phyloP scores from a whole-genome alignment of 129 eudicot species.

The Dittrichia graveolens region DNA sequence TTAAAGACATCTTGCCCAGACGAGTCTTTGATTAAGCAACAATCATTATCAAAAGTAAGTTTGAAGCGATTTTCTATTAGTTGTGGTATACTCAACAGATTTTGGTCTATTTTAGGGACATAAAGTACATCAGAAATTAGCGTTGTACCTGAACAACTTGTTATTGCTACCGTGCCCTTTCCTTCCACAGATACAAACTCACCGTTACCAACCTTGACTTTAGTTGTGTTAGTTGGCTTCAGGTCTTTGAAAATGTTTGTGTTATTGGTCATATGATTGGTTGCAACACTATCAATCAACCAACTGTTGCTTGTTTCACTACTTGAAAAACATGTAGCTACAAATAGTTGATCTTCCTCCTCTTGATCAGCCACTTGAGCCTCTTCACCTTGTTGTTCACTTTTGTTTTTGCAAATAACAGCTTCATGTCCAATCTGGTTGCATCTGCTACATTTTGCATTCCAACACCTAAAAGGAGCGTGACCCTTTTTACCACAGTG shows the following conservation, averaged over 20 bases:
- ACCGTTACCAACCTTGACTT: background rate
- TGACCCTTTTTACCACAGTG: no score
- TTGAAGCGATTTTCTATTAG: background rate
- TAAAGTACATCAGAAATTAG: background rate
- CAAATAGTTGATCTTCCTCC: background rate
- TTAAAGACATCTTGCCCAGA: background rate
- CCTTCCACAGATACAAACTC: background rate
- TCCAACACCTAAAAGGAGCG: no score
- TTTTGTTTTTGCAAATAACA: background rate
- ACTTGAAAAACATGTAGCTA: background rate
- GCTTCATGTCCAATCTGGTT: slow-evolving; percentile 4
- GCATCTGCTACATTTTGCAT: no score
- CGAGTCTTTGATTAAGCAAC: background rate
- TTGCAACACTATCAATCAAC: background rate
- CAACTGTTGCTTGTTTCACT: background rate
- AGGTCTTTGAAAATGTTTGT: background rate
- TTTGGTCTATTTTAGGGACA: background rate
- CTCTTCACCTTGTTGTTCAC: background rate
- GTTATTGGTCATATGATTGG: background rate
- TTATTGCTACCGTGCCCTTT: background rate
- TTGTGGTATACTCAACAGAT: background rate
- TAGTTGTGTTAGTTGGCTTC: background rate
- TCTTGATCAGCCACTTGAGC: background rate
- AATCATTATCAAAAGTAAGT: background rate
- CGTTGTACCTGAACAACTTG: background rate